Evolutionary conservation across 1,284 basidiomycete species (phyloP).

Genomic region (Heterobasidion occidentale): DNA sequence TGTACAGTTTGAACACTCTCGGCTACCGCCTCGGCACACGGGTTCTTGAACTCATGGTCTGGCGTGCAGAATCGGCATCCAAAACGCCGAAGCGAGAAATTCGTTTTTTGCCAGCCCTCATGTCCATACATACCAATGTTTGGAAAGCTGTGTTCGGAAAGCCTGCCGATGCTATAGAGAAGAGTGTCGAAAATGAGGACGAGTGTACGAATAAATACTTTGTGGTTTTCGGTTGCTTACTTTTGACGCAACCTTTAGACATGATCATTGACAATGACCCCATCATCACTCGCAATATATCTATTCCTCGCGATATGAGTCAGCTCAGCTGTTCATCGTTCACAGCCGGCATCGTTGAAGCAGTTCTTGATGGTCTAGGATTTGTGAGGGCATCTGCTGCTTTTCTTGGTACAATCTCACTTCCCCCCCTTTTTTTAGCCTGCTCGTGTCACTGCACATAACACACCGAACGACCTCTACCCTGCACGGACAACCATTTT

Average conservation of each 20-base stretch:
- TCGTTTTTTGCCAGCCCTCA: slow-evolving; percentile 80
- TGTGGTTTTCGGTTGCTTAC: not conserved
- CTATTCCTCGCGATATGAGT: slow-evolving; percentile 90
- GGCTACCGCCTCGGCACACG: slow-evolving; percentile 86
- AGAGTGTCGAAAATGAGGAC: slow-evolving; percentile 91
- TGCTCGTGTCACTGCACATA: slow-evolving; percentile 94
- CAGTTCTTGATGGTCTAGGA: slow-evolving; percentile 90
- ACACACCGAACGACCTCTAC: slow-evolving; percentile 75
- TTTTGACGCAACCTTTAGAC: slow-evolving; percentile 40
- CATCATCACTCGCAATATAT: slow-evolving; percentile 84
- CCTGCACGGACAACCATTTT: slow-evolving; percentile 87
- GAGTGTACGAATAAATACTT: slow-evolving; percentile 62
- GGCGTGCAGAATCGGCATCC: slow-evolving; percentile 60
- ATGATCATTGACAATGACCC: slow-evolving; percentile 99
- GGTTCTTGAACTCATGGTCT: slow-evolving; percentile 73
- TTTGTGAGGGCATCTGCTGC: slow-evolving; percentile 58
- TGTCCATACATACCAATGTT: slow-evolving; percentile 88
- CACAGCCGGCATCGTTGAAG: slow-evolving; percentile 96
- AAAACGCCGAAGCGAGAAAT: slow-evolving; percentile 86
- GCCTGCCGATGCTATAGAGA: slow-evolving; percentile 90
- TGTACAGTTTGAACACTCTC: slow-evolving; percentile 73
- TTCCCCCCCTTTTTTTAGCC: slow-evolving; percentile 47
- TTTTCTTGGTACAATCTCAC: not conserved
- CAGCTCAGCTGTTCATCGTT: slow-evolving; percentile 94
- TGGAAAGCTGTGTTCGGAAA: slow-evolving; percentile 94